These are phyloP conservation scores for Nicotiana rustica DNA, from an alignment of 305 asterid species.

Conservation along the genomic window DNA sequence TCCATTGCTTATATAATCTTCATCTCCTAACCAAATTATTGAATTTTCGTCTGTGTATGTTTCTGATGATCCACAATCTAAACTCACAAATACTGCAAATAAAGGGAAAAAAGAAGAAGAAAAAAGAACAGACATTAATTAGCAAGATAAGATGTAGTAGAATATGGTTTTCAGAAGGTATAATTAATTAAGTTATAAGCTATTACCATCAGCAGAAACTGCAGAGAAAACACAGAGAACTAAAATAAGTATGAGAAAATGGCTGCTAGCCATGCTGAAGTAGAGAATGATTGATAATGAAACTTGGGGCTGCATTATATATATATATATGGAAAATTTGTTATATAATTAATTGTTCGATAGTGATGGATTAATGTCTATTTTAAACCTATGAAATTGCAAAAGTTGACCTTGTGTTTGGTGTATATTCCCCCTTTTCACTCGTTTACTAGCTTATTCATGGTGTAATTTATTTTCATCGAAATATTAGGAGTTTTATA, in stretches of 20 bases:
- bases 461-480: too few species aligned
- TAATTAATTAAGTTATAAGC: not conserved
- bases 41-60: conserved; percentile 44
- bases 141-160: not conserved
- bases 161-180: not conserved
- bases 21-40: conserved; percentile 59
- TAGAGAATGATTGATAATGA: conserved; percentile 9
- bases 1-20: conserved; percentile 45
- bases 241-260: conserved; percentile 35
- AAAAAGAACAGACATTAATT: not conserved
- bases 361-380: too few species aligned
- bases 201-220: conserved; percentile 48
- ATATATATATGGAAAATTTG: too few species aligned
- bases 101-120: not conserved
- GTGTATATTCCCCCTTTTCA: too few species aligned
- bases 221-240: conserved; percentile 42
- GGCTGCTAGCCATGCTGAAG: conserved; percentile 32
- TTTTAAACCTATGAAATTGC: too few species aligned
- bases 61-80: conserved; percentile 71
- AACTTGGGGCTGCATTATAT: not conserved
- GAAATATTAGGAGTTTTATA: too few species aligned
- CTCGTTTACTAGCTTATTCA: too few species aligned
- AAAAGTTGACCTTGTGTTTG: too few species aligned
- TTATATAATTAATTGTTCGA: too few species aligned
- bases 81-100: conserved; percentile 54